Evolutionary conservation across 331 rosid genomes (phyloP).

Genomic region (Dryas integrifolia): DNA sequence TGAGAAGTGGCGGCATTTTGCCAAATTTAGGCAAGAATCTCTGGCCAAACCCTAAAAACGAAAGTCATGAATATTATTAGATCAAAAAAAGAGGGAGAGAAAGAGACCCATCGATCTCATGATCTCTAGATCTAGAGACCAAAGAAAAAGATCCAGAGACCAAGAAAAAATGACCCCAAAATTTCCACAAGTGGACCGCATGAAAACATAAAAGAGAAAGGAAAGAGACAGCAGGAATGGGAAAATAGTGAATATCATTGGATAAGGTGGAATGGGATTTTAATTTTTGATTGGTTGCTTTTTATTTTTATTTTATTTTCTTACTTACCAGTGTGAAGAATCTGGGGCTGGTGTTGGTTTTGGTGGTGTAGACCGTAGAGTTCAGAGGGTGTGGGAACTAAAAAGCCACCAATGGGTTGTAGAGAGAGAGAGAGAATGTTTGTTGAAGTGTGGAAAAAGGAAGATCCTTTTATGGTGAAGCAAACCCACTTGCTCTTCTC

Average conservation of each 20-base stretch:
- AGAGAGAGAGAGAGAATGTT: background rate
- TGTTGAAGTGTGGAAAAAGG: constrained; percentile 16
- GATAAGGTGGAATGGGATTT: background rate
- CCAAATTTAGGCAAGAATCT: constrained; percentile 45
- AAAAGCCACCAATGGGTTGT: constrained; percentile 49
- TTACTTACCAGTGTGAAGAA: constrained; percentile 25
- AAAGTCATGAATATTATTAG: background rate
- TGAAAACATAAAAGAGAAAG: background rate
- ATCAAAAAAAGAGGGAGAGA: constrained; percentile 22
- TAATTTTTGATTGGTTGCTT: background rate
- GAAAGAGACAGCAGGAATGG: background rate
- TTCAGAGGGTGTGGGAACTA: constrained; percentile 3
- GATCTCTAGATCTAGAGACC: constrained; percentile 11
- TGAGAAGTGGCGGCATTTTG: constrained; percentile 38
- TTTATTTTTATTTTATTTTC: background rate
- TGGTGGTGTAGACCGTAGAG: constrained; percentile 12
- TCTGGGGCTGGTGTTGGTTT: constrained; percentile 10
- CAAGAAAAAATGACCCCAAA: background rate
- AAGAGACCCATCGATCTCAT: constrained; percentile 12
- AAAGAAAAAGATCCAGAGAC: background rate
- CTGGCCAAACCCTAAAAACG: constrained; percentile 21
- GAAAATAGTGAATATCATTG: background rate
- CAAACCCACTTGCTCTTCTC: constrained; percentile 12
- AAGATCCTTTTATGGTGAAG: constrained; percentile 34
- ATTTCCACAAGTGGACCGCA: background rate